phyloP scores from a whole-genome alignment of 73 alveolate genomes.

The Stentor coeruleus region DNA sequence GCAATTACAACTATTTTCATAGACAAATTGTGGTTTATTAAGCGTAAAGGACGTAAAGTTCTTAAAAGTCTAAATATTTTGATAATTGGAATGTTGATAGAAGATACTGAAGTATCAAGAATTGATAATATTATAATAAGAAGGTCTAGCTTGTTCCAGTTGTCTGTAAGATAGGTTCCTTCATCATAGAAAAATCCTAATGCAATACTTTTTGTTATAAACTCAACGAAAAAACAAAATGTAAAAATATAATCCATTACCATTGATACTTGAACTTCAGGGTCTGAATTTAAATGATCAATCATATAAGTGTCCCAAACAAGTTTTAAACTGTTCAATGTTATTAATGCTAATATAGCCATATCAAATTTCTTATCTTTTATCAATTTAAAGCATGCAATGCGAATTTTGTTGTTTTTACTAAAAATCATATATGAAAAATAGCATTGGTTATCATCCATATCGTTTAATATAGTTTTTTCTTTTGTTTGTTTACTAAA shows the following conservation, averaged over 20 bases:
- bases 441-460: neutral
- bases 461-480: neutral
- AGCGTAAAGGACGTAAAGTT: slow-evolving; percentile 84
- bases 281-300: slow-evolving; percentile 28
- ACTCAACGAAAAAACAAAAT: slow-evolving; percentile 46
- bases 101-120: slow-evolving; percentile 66
- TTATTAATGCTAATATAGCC: neutral
- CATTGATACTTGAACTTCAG: neutral
- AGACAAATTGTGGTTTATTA: slow-evolving; percentile 80
- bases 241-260: slow-evolving; percentile 21
- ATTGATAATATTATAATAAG: slow-evolving; percentile 28
- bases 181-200: slow-evolving; percentile 58
- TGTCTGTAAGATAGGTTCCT: slow-evolving; percentile 17
- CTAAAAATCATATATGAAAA: neutral
- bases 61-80: slow-evolving; percentile 85
- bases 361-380: neutral
- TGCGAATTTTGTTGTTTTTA: neutral
- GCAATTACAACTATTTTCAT: slow-evolving; percentile 82
- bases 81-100: slow-evolving; percentile 59
- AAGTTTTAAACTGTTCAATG: neutral
- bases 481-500: slow-evolving; percentile 27
- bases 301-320: slow-evolving; percentile 15
- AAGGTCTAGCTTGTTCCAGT: slow-evolving; percentile 54
- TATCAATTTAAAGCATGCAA: neutral
- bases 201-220: slow-evolving; percentile 65